Evolutionary conservation across 257 asterid genomes (phyloP), one percentile per base, ranked within the genome.

Genomic region (Paulownia fortunei): DNA sequence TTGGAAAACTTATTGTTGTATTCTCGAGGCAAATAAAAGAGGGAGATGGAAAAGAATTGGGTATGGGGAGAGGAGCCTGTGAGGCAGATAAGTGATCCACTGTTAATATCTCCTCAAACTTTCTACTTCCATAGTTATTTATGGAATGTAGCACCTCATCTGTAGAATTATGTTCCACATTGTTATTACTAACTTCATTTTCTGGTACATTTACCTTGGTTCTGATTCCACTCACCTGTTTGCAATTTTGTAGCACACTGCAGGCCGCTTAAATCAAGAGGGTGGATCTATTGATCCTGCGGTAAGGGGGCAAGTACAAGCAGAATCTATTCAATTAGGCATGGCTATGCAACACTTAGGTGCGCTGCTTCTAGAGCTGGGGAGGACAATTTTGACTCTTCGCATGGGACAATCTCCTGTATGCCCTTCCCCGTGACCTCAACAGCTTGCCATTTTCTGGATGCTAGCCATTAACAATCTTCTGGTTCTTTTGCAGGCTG

Each of bases 291-390:
- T 72, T 81, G 98, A 93, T 82, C 85, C 87, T 74, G 78, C 90
- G 19, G 81, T 86, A 18, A 86, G 99, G 86, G 95, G 86, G 76
- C 92, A 93, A 62, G 79, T 96, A 42, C 97, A 89, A 86, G 70
- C 86, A 73, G 97, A 88, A 70, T 80, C 96, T 51, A 77, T 74
- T 61, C 91, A 85, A 78, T 79, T 89, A 30, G 99, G 99, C 80
- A 82, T 88, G 82, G 92, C 92, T 72, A 88, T 93, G 98, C 99
- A 92, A 78, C 97, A 93, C 76, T 76, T 96, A 56, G 99, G 99
- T 80, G 87, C 99, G 62, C 95, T 93, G 67, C 74, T 96, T 71
- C 82, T 96, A 46, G 99, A 96, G 89, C 90, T 96, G 80, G 99
- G 99, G 62, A 88, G 99, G 83, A 93, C 98, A 61, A 81, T 91